Conservation (phyloP, 2,329 filamentous ascomycete genomes). For the Aspergillus costaricaensis region DNA sequence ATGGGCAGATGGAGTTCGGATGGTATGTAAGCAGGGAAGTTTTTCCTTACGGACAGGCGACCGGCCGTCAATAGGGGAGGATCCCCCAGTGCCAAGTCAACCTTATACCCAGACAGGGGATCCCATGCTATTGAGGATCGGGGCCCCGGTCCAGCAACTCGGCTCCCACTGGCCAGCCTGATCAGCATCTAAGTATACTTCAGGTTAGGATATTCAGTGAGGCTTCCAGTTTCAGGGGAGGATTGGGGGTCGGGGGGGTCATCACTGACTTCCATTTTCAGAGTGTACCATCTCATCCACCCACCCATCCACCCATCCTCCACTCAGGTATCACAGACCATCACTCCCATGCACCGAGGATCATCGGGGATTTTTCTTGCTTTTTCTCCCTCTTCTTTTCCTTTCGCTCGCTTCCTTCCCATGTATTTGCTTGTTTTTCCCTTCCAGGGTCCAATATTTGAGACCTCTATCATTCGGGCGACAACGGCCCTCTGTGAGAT, state of each 20-base stretch:
- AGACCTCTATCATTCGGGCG: conserved; percentile 17
- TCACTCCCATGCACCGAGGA: conserved; percentile 13
- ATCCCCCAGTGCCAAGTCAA: conserved; percentile 22
- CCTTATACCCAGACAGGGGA: conserved; percentile 21
- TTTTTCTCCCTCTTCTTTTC: neutral
- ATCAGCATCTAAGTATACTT: neutral
- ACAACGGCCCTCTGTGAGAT: conserved; percentile 28
- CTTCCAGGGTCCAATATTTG: conserved; percentile 27
- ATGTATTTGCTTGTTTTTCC: neutral
- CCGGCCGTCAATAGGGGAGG: conserved; percentile 9
- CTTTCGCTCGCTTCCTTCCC: neutral
- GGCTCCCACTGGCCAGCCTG: conserved; percentile 8
- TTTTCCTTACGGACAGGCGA: conserved; percentile 1
- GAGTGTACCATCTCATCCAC: neutral
- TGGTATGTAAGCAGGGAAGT: neutral
- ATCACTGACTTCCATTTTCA: too few relatives aligned
- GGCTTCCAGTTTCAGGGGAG: conserved; percentile 14
- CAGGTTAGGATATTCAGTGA: neutral
- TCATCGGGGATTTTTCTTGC: conserved; percentile 14
- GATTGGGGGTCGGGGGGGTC: neutral
- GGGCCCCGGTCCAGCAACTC: conserved; percentile 4
- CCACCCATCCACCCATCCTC: neutral
- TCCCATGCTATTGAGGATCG: conserved; percentile 6
- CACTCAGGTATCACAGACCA: conserved; percentile 6
- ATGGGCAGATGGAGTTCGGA: conserved; percentile 13